Percentiles rank a stretch among this genome's conserved stretches.
Evolutionary conservation across 2,329 filamentous ascomycete species (phyloP).

Genomic region (Chaetomiaceae sp.): DNA sequence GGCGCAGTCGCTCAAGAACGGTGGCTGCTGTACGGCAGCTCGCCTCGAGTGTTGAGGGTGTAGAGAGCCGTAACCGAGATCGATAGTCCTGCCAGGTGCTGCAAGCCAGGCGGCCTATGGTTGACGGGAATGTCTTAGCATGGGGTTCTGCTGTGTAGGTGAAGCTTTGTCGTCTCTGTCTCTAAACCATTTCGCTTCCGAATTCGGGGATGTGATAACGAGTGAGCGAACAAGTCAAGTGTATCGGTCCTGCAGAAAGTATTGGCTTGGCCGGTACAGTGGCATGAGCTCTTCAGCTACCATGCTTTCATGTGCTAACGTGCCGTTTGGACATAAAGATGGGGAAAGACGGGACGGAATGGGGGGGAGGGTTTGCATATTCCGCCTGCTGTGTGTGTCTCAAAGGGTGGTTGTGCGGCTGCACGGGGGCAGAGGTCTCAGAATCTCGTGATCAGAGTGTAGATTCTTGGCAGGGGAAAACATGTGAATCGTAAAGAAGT

Average conservation of each 20-base stretch:
- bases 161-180: not conserved
- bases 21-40: constrained; percentile 2
- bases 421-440: not conserved
- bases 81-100: constrained; percentile 21
- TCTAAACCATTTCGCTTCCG: not conserved
- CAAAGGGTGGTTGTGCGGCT: not conserved
- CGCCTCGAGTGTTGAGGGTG: constrained; percentile 1
- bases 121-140: not conserved
- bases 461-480: constrained; percentile 10
- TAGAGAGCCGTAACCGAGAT: constrained; percentile 13
- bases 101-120: not conserved
- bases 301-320: not conserved
- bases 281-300: not conserved
- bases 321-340: not conserved
- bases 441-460: constrained; percentile 6
- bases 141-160: not conserved
- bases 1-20: not conserved
- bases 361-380: not conserved
- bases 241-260: constrained; percentile 11
- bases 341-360: not conserved
- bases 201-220: not conserved
- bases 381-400: not conserved
- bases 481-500: not conserved
- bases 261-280: constrained; percentile 22
- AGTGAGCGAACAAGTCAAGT: not conserved